These are phyloP conservation scores for Plasmodium falciparum DNA, from an alignment of 169 alveolate genomes.

Conservation along the genomic window DNA sequence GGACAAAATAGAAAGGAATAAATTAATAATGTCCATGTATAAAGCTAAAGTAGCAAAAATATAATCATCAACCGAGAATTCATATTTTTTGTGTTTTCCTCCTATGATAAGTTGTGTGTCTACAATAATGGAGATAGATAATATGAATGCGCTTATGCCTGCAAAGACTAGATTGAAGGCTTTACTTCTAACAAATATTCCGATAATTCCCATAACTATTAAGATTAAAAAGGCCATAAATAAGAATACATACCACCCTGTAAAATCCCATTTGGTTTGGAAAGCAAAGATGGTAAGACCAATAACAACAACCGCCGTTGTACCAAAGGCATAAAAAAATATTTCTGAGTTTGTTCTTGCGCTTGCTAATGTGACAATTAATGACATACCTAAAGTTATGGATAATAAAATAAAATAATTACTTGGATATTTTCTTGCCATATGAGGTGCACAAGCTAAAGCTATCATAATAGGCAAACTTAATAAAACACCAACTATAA, in stretches of 20 bases:
- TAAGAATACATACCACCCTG: slow-evolving; percentile 83
- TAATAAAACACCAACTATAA: slow-evolving; percentile 54
- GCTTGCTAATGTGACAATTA: slow-evolving; percentile 49
- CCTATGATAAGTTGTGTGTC: slow-evolving; percentile 94
- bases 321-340: slow-evolving; percentile 84
- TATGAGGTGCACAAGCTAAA: slow-evolving; percentile 59
- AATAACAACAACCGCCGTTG: slow-evolving; percentile 82
- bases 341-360: slow-evolving; percentile 74
- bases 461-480: slow-evolving; percentile 75
- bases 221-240: slow-evolving; percentile 77
- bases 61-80: slow-evolving; percentile 94
- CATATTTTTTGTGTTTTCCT: slow-evolving; percentile 90
- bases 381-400: slow-evolving; percentile 69
- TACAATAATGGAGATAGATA: slow-evolving; percentile 90
- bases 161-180: slow-evolving; percentile 74
- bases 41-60: slow-evolving; percentile 92
- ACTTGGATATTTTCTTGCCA: slow-evolving; percentile 79
- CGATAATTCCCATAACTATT: slow-evolving; percentile 70
- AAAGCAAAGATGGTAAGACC: slow-evolving; percentile 85
- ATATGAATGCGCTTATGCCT: slow-evolving; percentile 86
- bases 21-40: slow-evolving; percentile 91
- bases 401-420: slow-evolving; percentile 71
- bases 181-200: slow-evolving; percentile 71
- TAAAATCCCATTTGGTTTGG: slow-evolving; percentile 88
- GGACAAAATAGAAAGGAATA: slow-evolving; percentile 87